Evolutionary conservation across 768 basidiomycete species (phyloP).

Genomic region (Saitozyma podzolica): DNA sequence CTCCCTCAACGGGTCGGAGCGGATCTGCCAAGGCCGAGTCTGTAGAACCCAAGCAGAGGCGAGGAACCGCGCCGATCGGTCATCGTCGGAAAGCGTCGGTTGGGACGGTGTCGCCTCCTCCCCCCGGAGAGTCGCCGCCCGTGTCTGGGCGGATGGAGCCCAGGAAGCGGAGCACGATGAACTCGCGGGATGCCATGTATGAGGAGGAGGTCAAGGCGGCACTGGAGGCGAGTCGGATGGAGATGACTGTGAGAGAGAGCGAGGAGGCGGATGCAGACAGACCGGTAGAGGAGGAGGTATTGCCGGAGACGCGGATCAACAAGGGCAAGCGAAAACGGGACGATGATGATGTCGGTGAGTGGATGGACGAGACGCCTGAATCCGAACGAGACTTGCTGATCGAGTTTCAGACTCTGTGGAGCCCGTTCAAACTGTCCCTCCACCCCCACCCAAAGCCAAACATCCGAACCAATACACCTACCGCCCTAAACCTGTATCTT

Average conservation of each 20-base stretch:
- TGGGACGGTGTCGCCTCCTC: slow-evolving; percentile 11
- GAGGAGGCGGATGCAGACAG: slow-evolving; percentile 55
- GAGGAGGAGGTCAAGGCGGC: slow-evolving; percentile 67
- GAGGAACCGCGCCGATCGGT: slow-evolving; percentile 2
- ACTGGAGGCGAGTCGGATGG: slow-evolving; percentile 42
- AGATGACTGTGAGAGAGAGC: slow-evolving; percentile 58
- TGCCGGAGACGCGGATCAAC: slow-evolving; percentile 10
- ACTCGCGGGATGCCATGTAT: slow-evolving; percentile 85
- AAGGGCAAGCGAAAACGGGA: slow-evolving; percentile 57
- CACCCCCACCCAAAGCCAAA: slow-evolving; percentile 42
- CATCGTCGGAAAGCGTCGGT: slow-evolving; percentile 12
- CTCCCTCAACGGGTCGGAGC: slow-evolving; percentile 3
- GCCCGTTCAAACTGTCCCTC: not conserved
- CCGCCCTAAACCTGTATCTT: slow-evolving; percentile 47
- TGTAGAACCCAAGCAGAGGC: not conserved
- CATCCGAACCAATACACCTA: slow-evolving; percentile 60
- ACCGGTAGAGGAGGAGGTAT: slow-evolving; percentile 21
- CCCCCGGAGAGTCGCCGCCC: slow-evolving; percentile 17
- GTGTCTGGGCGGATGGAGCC: slow-evolving; percentile 48
- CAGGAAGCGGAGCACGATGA: slow-evolving; percentile 95
- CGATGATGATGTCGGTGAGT: slow-evolving; percentile 41
- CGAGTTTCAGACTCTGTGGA: slow-evolving; percentile 11
- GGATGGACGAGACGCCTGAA: not conserved
- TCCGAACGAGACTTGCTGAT: slow-evolving; percentile 3
- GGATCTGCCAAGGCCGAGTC: slow-evolving; percentile 12